Evolutionary conservation across 2,329 filamentous ascomycete genomes (phyloP).

Genomic region (Apiospora sp.): DNA sequence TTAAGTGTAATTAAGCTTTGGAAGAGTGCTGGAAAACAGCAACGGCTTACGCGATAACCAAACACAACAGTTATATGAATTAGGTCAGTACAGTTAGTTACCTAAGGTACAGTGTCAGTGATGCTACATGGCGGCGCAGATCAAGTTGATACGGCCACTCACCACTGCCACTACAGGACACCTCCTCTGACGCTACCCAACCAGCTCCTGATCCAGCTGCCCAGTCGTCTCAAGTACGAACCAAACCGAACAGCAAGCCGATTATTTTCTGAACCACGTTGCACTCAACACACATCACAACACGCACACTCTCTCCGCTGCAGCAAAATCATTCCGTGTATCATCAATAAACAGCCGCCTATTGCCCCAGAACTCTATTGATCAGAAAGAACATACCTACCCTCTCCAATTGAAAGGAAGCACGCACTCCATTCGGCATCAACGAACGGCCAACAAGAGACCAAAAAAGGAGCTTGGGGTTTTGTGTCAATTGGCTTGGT

Average conservation of each 20-base stretch:
- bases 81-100: too few relatives aligned
- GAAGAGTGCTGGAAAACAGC: too few relatives aligned
- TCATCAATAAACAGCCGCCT: neutral
- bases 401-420: neutral
- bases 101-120: neutral
- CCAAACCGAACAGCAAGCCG: neutral
- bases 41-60: too few relatives aligned
- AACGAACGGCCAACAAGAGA: neutral
- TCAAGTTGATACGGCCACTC: slow-evolving; percentile 11
- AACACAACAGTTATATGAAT: too few relatives aligned
- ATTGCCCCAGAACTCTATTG: neutral
- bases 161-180: neutral
- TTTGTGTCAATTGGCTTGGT: neutral
- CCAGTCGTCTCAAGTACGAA: slow-evolving; percentile 11
- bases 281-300: slow-evolving; percentile 2
- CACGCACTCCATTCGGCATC: neutral
- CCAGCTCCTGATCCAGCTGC: slow-evolving; percentile 7
- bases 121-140: neutral
- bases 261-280: slow-evolving; percentile 10
- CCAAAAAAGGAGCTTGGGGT: neutral
- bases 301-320: neutral
- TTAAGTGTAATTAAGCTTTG: too few relatives aligned
- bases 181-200: neutral
- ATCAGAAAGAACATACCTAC: neutral
- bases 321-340: neutral